Evolutionary conservation across 23 red algal genomes (phyloP), one percentile per base, ranked within the genome.

Genomic region (Gracilaria caudata): DNA sequence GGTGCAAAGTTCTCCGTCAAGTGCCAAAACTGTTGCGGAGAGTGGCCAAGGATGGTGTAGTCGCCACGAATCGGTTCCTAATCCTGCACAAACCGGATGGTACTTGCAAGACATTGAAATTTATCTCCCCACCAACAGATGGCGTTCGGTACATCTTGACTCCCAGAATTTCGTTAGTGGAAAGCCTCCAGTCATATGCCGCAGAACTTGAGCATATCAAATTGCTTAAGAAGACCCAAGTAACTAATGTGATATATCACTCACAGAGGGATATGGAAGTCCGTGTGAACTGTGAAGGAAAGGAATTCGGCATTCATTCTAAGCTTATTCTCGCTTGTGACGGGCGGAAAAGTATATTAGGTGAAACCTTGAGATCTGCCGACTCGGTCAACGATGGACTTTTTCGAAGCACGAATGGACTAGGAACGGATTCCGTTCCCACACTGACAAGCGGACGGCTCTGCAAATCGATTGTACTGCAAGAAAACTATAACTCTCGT

Each of bases 291-390:
- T 60, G 9, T 60, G 57, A 60, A 29, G 57, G 57, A 28, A 6
- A 11, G 23, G 57, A 60, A 60, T 60, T 2, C 3, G 53, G 41
- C 0, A 65, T 87, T 46, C 51, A 17, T 12, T 34, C 83, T 19
- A 75, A 87, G 51, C 83, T 87, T 68, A 36, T 87, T n/a, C 65
- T 87, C 11, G 83, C 83, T 20, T 87, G 83, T 51, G 83, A 87
- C 63, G 83, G 83, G 21, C 29, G 30, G 7, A 87, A 77, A 23
- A 72, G 60, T 49, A 17, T 59, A 3, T 30, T 77, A 23, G 25
- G 47, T 73, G 14, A 77, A 64, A 20, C 65, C 39, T 21, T 71
- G 13, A 71, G 37, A 34, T 28, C 57, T 4, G 26, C 57, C 39
- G 4, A n/a, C n/a, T n/a, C n/a, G 34, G 8, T 2, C 16, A 71